These are phyloP conservation scores for Deuterostichococcus epilithicus DNA, from an alignment of 139 green algal genomes.

Conservation along the genomic window DNA sequence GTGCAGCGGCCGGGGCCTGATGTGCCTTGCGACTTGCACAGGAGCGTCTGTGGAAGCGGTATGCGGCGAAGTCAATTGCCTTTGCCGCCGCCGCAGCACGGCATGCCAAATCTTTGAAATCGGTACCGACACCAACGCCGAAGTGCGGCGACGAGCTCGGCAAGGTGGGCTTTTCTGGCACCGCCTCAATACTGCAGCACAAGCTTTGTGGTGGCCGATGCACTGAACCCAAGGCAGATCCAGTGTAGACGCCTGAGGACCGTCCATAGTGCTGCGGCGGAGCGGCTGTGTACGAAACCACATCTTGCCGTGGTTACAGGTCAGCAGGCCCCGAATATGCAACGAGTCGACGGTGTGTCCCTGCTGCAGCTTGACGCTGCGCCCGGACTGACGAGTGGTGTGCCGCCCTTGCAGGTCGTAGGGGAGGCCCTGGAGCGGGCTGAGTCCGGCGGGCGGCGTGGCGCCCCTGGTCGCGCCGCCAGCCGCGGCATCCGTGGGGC, in stretches of 20 bases:
- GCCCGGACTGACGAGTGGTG: too few relatives aligned
- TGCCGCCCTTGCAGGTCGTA: not conserved
- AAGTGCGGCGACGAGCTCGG: not conserved
- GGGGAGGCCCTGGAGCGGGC: not conserved
- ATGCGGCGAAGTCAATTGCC: conserved; percentile 30
- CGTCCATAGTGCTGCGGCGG: too few relatives aligned
- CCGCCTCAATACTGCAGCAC: not conserved
- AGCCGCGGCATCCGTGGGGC: not conserved
- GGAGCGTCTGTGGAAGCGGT: conserved; percentile 63
- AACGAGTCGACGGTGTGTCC: too few relatives aligned
- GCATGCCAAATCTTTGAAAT: not conserved
- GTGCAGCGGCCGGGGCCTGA: not conserved
- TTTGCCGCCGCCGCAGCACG: conserved; percentile 26
- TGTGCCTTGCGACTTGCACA: not conserved
- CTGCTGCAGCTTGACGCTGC: too few relatives aligned
- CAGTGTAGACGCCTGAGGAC: too few relatives aligned
- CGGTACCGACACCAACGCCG: not conserved
- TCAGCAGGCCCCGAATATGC: too few relatives aligned
- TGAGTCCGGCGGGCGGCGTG: not conserved
- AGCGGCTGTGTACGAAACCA: too few relatives aligned
- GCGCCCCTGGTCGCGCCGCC: too few relatives aligned
- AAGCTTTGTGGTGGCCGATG: not conserved
- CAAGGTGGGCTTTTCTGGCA: conserved; percentile 5
- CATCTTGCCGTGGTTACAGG: too few relatives aligned
- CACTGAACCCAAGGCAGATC: conserved; percentile 1